phyloP scores from a whole-genome alignment of 805 yeast genomes.

The Metschnikowia henanensis region DNA sequence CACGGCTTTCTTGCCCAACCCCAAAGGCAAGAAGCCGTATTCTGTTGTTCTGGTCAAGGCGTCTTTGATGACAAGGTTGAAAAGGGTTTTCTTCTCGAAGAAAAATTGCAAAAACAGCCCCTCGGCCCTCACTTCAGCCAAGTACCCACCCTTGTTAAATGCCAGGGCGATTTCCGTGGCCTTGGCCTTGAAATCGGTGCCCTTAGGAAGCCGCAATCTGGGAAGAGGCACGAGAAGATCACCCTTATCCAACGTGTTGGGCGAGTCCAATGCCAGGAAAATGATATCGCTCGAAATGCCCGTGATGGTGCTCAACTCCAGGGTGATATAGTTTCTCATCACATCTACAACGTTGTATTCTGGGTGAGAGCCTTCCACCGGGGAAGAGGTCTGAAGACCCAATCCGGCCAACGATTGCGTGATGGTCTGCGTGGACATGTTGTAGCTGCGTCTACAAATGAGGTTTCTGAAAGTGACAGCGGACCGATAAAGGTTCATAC shows the following conservation, averaged over 20 bases:
- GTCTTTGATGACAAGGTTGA: conserved; percentile 68
- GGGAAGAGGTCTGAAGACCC: conserved; percentile 33
- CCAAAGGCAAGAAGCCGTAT: conserved; percentile 78
- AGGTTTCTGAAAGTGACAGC: conserved; percentile 4
- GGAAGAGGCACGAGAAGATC: conserved; percentile 93
- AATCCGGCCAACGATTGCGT: conserved; percentile 34
- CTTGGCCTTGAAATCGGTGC: conserved; percentile 78
- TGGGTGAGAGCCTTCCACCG: conserved; percentile 64
- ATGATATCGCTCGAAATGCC: conserved; percentile 70
- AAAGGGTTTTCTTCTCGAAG: conserved; percentile 66
- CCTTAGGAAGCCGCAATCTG: conserved; percentile 67
- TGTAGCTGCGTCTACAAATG: conserved; percentile 8
- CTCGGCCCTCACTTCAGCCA: conserved; percentile 72
- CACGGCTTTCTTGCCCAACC: conserved; percentile 61
- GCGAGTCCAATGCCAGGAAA: conserved; percentile 85
- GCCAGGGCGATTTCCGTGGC: conserved; percentile 69
- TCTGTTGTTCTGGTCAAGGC: conserved; percentile 56
- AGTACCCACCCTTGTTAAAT: conserved; percentile 70
- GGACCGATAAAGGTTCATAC: conserved; percentile 13
- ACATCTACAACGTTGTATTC: conserved; percentile 80
- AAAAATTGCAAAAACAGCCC: conserved; percentile 93
- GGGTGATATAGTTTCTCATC: conserved; percentile 85
- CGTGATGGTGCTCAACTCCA: conserved; percentile 70
- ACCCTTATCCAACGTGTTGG: conserved; percentile 84
- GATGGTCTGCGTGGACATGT: conserved; percentile 29